phyloP scores from a whole-genome alignment of 208 protist species.

The Trypanosomatidae sp. region DNA sequence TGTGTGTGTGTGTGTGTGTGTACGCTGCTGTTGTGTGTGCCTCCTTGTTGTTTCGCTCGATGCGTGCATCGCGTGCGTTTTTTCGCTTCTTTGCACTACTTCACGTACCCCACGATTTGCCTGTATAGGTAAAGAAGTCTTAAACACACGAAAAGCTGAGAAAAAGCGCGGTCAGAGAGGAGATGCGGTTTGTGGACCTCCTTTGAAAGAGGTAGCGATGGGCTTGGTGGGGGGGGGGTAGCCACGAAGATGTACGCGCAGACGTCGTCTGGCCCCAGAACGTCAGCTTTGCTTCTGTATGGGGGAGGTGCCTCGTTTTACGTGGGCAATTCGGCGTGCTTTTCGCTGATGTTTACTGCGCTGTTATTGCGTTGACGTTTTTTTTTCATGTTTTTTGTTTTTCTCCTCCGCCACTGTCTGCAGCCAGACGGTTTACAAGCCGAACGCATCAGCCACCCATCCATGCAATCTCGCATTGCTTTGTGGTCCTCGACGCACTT shows the following conservation, averaged over 20 bases:
- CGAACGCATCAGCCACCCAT: neutral
- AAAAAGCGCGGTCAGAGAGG: neutral
- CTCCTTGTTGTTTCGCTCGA: too few species aligned
- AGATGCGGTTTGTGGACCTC: neutral
- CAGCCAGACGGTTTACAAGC: neutral
- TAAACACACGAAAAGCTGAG: neutral
- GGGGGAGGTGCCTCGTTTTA: neutral
- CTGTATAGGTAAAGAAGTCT: neutral
- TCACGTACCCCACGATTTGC: neutral
- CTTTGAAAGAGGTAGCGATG: neutral
- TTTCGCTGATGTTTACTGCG: neutral
- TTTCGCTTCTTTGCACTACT: neutral
- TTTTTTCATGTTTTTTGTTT: slow-evolving; percentile 5
- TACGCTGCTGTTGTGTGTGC: neutral
- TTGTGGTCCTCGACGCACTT: neutral
- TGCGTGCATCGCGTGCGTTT: too few species aligned
- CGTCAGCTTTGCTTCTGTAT: neutral
- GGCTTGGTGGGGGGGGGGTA: too few species aligned
- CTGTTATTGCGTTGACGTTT: neutral
- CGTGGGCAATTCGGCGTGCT: neutral
- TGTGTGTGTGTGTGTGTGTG: neutral
- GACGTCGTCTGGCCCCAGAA: neutral
- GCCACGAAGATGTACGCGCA: neutral
- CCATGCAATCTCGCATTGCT: neutral
- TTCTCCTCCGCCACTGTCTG: neutral